Percentiles rank a stretch among this genome's conserved stretches.
phyloP scores from a whole-genome alignment of 805 yeast species.

The Candida insectorum region DNA sequence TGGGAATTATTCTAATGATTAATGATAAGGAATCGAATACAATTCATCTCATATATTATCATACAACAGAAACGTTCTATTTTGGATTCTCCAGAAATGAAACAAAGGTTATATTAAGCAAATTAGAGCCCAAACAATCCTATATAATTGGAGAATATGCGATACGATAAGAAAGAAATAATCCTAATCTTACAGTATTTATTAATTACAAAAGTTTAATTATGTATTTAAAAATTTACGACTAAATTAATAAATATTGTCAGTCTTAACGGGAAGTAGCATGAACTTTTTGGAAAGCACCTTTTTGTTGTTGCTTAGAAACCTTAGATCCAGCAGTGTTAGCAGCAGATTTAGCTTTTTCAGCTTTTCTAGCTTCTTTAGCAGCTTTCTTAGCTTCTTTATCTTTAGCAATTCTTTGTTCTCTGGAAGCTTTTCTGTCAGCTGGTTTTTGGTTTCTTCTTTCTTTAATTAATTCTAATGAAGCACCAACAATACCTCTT shows the following conservation, averaged over 20 bases:
- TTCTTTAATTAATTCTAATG: constrained; percentile 96
- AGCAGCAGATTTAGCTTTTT: constrained; percentile 79
- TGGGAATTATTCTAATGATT: constrained; percentile 28
- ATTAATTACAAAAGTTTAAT: constrained; percentile 11
- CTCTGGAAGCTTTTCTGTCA: constrained; percentile 97
- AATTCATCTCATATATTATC: constrained; percentile 28
- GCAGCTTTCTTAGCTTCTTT: constrained; percentile 88
- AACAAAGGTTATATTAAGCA: constrained; percentile 23
- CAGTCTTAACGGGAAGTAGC: constrained; percentile 87
- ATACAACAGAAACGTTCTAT: constrained; percentile 35
- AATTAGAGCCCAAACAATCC: constrained; percentile 10
- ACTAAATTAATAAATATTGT: constrained; percentile 12
- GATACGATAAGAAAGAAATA: not conserved
- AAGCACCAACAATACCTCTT: constrained; percentile 99
- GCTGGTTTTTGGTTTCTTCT: constrained; percentile 95
- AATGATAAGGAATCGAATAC: constrained; percentile 7
- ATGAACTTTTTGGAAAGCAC: constrained; percentile 95
- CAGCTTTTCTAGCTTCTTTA: constrained; percentile 94
- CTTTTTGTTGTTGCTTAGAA: constrained; percentile 96
- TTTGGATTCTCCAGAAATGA: constrained; percentile 22
- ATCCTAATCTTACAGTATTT: constrained; percentile 7
- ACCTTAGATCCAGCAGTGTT: constrained; percentile 62
- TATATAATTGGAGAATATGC: constrained; percentile 26
- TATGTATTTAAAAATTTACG: constrained; percentile 7
- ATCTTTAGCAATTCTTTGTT: constrained; percentile 76